Percentiles rank a stretch among this genome's conserved stretches.
phyloP scores from a whole-genome alignment of 2,329 filamentous ascomycete genomes.

The Penicillium brevicompactum region DNA sequence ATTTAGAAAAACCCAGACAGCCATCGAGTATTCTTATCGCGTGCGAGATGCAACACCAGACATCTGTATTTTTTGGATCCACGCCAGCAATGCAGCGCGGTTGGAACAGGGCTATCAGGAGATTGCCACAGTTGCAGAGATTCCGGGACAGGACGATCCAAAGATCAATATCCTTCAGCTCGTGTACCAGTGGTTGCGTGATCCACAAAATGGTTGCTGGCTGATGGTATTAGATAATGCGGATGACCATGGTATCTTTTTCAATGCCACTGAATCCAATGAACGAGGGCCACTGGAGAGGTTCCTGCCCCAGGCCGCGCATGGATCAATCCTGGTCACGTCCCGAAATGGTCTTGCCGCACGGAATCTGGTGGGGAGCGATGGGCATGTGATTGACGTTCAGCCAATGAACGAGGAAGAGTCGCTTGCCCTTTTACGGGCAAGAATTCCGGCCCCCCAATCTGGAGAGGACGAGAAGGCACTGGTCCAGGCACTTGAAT shows the following conservation, averaged over 20 bases:
- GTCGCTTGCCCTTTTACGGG: conserved; percentile 10
- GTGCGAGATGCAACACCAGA: conserved; percentile 25
- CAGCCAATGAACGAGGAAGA: conserved; percentile 16
- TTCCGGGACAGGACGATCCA: conserved; percentile 34
- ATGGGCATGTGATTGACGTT: conserved; percentile 7
- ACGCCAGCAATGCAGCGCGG: conserved; percentile 34
- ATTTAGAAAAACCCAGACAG: conserved; percentile 37
- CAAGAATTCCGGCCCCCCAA: conserved; percentile 1
- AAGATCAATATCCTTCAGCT: conserved; percentile 35
- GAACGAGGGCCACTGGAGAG: conserved; percentile 18
- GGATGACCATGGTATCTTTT: conserved; percentile 22
- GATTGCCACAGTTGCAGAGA: conserved; percentile 32
- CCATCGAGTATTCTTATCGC: conserved; percentile 40
- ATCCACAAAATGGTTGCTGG: conserved; percentile 20
- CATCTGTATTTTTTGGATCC: conserved; percentile 41
- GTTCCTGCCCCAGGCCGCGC: conserved; percentile 15
- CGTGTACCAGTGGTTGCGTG: conserved; percentile 25
- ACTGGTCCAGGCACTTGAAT: conserved; percentile 8
- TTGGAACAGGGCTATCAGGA: conserved; percentile 39
- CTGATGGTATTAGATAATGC: conserved; percentile 28
- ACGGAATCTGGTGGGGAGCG: conserved; percentile 12
- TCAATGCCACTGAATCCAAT: not conserved
- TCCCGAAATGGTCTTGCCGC: conserved; percentile 18
- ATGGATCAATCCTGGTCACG: conserved; percentile 24
- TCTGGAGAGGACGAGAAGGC: conserved; percentile 12